A percentile compares a stretch with the other conserved stretches of the same genome.
Conservation (phyloP, 257 asterid species). For the Parsonsia alboflavescens region DNA sequence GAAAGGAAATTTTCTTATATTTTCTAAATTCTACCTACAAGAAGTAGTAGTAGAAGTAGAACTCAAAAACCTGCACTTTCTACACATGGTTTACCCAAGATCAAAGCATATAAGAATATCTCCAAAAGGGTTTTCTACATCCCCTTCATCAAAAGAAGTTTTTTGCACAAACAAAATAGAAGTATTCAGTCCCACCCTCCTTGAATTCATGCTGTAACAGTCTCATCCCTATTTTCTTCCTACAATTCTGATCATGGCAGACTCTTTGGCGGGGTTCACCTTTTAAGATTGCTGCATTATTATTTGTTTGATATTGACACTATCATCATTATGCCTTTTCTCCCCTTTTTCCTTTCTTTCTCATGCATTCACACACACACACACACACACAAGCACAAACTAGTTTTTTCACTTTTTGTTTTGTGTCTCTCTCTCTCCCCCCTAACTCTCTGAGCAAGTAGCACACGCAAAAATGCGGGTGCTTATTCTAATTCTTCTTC, state of each 20-base stretch:
- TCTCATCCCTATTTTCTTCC: constrained; percentile 34
- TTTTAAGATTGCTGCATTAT: constrained; percentile 38
- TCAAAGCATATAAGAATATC: not conserved
- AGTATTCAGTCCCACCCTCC: constrained; percentile 30
- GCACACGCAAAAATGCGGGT: constrained; percentile 18
- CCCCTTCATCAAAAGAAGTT: not conserved
- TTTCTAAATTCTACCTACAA: not conserved
- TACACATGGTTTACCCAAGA: not conserved
- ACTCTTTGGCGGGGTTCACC: constrained; percentile 33
- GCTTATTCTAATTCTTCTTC: constrained; percentile 19
- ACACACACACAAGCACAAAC: not conserved
- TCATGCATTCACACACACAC: constrained; percentile 14
- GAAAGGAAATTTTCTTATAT: not conserved
- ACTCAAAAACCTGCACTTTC: not conserved
- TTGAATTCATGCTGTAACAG: constrained; percentile 49
- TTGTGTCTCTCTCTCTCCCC: constrained; percentile 15
- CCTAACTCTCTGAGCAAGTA: not conserved
- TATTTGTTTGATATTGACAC: constrained; percentile 54
- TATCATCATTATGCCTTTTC: constrained; percentile 18
- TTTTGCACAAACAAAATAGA: constrained; percentile 25
- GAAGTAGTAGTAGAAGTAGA: not conserved
- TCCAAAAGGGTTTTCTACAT: not conserved
- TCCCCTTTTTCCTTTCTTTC: not conserved
- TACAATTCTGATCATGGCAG: constrained; percentile 31
- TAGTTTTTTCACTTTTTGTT: not conserved